Base-by-base conservation (phyloP, 106 monocot genomes). In the Amphibolis antarctica region DNA sequence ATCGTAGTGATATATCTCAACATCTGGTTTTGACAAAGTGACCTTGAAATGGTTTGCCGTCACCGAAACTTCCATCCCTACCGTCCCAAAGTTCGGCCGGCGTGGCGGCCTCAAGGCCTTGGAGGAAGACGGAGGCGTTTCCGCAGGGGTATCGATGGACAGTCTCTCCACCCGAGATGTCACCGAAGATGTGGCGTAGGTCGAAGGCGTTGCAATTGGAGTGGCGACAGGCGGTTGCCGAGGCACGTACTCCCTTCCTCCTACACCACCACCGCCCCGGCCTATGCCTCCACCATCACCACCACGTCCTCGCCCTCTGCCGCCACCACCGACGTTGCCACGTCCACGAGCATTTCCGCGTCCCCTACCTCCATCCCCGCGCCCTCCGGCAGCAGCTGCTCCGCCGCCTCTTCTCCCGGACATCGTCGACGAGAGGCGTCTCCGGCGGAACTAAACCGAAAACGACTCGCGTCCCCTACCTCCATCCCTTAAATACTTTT, bases 21-120 rank as follows among this genome's bases (percentile, higher is more conserved):
- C 7, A 12, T 47, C 22, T 5, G 46, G 44, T 3, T 63, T 63
- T 0, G n/a, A 22, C 5, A 63, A 9, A 12, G 44, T 2, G 6
- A 63, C 63, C 1, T 25, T 19, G 63, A 63, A 63, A 26, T 63
- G 63, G 13, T 63, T 63, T 1, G 63, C 63, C n/a, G 9, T 21
- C 10, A 63, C 63, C n/a, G n/a, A 46, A 12, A 24, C 63, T 46
- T 6, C 44, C 25, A 12, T 12, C 25, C 18, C 63, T 46, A 12
- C 63, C 4, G 24, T 46, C 4, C 63, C 63, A 15, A 24, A 10
- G 9, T 46, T 49, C 21, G 42, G 47, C 4, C 62, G 29, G 10
- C 0, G 14, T 0, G 42, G 62, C 29, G 21, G 28, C 10, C 42
- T 12, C 19, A 22, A 12, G 26, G 9, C 48, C 36, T 19, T 44